Percentiles rank a stretch among this genome's conserved stretches.
phyloP scores from a whole-genome alignment of 2,329 filamentous ascomycete species.

The Claviceps arundinis region DNA sequence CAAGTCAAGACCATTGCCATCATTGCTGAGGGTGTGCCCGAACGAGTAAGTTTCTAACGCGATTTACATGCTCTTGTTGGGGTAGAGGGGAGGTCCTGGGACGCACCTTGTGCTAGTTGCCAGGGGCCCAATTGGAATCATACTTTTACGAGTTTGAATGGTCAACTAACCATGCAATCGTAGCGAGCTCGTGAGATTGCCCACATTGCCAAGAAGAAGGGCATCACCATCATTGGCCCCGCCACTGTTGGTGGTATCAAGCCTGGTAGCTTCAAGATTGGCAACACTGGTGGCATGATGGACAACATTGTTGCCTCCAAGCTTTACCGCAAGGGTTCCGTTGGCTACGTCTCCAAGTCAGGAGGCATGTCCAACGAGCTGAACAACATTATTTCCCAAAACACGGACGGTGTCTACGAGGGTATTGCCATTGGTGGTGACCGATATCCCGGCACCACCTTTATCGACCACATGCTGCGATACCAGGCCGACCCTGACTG shows the following conservation, averaged over 20 bases:
- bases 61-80: neutral
- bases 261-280: conserved; percentile 98
- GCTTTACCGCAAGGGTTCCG: conserved; percentile 97
- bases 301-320: conserved; percentile 99
- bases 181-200: conserved; percentile 96
- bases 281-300: conserved; percentile 99
- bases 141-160: neutral
- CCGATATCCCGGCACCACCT: conserved; percentile 95
- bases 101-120: neutral
- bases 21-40: conserved; percentile 97
- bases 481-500: conserved; percentile 95
- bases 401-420: conserved; percentile 95
- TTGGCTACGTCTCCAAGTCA: conserved; percentile 99
- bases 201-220: conserved; percentile 94
- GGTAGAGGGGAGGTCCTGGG: neutral
- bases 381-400: conserved; percentile 98
- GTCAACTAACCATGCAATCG: neutral
- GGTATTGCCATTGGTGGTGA: conserved; percentile 99
- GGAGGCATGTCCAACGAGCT: conserved; percentile 99
- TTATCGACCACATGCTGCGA: conserved; percentile 95
- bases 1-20: conserved; percentile 99
- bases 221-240: conserved; percentile 95
- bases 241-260: conserved; percentile 99
- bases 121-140: too few species aligned
- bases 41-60: conserved; percentile 55